Base-by-base conservation (phyloP, 768 basidiomycete species). In the Tulasnella sp. region DNA sequence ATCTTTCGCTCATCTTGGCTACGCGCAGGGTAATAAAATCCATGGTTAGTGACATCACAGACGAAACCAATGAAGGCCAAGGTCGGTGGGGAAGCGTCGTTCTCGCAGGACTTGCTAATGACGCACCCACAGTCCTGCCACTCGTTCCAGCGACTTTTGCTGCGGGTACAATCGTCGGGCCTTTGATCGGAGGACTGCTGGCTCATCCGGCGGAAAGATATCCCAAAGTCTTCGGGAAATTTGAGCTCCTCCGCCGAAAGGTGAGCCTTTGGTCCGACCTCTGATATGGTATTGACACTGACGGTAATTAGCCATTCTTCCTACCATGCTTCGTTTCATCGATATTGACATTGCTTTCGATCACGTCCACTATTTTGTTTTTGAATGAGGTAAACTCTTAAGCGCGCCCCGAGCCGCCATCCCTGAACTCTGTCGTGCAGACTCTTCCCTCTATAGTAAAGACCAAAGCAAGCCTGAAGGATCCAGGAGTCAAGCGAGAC, bases 291-390 rank as follows among this genome's bases (percentile, higher is more conserved):
- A 60, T 31, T 34, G 72, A 9, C n/a, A 28, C 18, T 69, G 34
- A 69, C 64, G 14, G 16, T 69, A 9, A 37, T 50, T 69, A 81
- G 81, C 83, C 83, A 4, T 93, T 92, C 83, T 89, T 93, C 80
- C 86, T 93, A 5, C 92, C 92, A 1, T 92, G 91, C 80, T 85
- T 91, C 58, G 85, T 89, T 41, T 86, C 90, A 40, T 87, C 87
- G 12, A 72, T 85, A 7, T 83, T 90, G 24, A 87, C 89, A 18
- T 58, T 90, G 12, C 34, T 85, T 9, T 89, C 89, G 0, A 84
- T 88, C 28, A 20, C 85, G 6, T 84, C 90, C 20, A 89, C 89
- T 0, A 89, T 86, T 81, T 83, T 87, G 64, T 91, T 86, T 80
- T 85, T 93, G 34, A 87, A 89, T 72, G 92, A 93, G 87, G 92